Conservation (phyloP, 164 flowering plant species). For the Sextonia rubra region DNA sequence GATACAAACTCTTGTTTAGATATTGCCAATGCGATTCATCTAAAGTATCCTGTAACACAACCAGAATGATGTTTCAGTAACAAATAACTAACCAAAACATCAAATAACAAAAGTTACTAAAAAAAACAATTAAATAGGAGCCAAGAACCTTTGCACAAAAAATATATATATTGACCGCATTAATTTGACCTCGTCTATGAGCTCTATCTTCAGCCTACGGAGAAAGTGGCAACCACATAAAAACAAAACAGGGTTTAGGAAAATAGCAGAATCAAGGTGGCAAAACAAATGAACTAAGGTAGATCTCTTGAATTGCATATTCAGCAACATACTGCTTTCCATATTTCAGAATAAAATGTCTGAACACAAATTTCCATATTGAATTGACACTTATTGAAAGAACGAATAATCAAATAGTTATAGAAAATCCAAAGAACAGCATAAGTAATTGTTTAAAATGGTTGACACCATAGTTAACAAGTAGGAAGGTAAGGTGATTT, state of each 20-base stretch:
- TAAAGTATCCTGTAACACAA: slow-evolving; percentile 57
- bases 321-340: too few species aligned
- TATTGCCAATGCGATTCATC: slow-evolving; percentile 78
- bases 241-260: neutral
- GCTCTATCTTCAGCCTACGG: slow-evolving; percentile 93
- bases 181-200: slow-evolving; percentile 89
- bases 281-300: too few species aligned
- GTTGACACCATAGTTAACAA: too few species aligned
- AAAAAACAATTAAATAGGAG: neutral
- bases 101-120: neutral
- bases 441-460: too few species aligned
- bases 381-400: too few species aligned
- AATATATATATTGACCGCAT: slow-evolving; percentile 78
- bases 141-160: slow-evolving; percentile 85
- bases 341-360: too few species aligned
- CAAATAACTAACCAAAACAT: neutral
- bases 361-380: too few species aligned
- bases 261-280: too few species aligned
- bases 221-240: neutral
- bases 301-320: too few species aligned
- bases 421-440: too few species aligned
- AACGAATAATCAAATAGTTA: too few species aligned
- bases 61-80: neutral
- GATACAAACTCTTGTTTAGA: slow-evolving; percentile 60
- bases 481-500: too few species aligned